Conservation (phyloP, 1,139 yeast species). For the Yamadazyma diospyri region DNA sequence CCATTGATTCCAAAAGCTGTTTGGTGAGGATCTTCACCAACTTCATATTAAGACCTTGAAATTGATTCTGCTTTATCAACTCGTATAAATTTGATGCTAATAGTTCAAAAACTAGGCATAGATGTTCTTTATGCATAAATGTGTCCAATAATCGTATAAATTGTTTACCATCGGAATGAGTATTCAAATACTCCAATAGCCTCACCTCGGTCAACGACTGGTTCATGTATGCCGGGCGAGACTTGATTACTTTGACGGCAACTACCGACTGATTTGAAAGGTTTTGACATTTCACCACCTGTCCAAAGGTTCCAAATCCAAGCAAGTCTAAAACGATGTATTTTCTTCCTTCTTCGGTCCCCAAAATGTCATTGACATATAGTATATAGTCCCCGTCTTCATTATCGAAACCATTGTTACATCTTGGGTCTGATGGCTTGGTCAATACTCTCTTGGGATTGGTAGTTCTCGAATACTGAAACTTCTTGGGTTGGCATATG, state of each 20-base stretch:
- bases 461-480: constrained; percentile 77
- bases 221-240: constrained; percentile 86
- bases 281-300: constrained; percentile 96
- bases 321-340: constrained; percentile 85
- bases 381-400: constrained; percentile 86
- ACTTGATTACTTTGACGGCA: constrained; percentile 92
- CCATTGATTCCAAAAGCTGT: constrained; percentile 78
- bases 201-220: constrained; percentile 91
- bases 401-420: constrained; percentile 84
- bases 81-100: constrained; percentile 88
- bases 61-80: constrained; percentile 86
- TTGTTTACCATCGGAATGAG: constrained; percentile 70
- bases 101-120: constrained; percentile 88
- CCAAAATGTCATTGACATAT: constrained; percentile 90
- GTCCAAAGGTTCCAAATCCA: constrained; percentile 98
- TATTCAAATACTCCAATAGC: constrained; percentile 75
- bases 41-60: constrained; percentile 82
- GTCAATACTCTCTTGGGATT: constrained; percentile 92
- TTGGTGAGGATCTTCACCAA: constrained; percentile 73
- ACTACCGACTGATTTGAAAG: constrained; percentile 82
- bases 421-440: constrained; percentile 82
- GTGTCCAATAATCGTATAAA: constrained; percentile 80
- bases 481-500: constrained; percentile 78
- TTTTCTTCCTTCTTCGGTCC: constrained; percentile 81
- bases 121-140: constrained; percentile 87